Evolutionary conservation across 805 yeast genomes (phyloP).

Genomic region (Metschnikowia vanudenii): DNA sequence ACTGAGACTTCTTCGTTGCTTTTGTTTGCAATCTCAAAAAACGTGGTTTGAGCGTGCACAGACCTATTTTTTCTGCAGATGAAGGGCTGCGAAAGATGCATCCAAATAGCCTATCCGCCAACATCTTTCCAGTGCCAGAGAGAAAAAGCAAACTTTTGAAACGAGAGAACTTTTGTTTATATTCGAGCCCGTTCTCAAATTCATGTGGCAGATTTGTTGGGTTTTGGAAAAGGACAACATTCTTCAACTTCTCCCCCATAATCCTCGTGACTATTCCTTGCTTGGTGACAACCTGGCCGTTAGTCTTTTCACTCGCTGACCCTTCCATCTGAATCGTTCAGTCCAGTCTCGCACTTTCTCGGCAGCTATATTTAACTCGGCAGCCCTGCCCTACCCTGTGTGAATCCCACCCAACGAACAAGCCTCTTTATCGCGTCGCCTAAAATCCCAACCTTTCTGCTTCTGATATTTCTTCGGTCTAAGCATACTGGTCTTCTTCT

Average conservation of each 20-base stretch:
- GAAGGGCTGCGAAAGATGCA: background rate
- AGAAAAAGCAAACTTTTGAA: background rate
- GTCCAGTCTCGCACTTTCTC: background rate
- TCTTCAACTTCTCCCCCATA: no score
- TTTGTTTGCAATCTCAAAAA: no score
- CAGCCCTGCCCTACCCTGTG: background rate
- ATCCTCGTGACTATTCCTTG: no score
- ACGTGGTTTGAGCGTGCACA: no score
- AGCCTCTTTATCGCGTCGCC: background rate
- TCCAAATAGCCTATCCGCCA: background rate
- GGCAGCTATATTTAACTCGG: background rate
- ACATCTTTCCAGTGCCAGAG: background rate
- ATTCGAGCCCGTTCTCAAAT: no score
- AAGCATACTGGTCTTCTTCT: background rate
- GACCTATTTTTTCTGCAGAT: background rate
- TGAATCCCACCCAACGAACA: background rate
- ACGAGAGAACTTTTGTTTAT: background rate
- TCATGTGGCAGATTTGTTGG: no score
- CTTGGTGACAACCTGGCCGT: background rate
- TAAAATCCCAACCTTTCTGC: background rate
- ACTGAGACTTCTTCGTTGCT: no score
- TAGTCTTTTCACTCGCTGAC: background rate
- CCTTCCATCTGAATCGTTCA: background rate
- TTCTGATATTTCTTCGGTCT: background rate
- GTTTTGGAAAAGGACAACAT: no score